Evolutionary conservation across 441 rosid genomes (phyloP).

Genomic region (Adansonia gregorii): DNA sequence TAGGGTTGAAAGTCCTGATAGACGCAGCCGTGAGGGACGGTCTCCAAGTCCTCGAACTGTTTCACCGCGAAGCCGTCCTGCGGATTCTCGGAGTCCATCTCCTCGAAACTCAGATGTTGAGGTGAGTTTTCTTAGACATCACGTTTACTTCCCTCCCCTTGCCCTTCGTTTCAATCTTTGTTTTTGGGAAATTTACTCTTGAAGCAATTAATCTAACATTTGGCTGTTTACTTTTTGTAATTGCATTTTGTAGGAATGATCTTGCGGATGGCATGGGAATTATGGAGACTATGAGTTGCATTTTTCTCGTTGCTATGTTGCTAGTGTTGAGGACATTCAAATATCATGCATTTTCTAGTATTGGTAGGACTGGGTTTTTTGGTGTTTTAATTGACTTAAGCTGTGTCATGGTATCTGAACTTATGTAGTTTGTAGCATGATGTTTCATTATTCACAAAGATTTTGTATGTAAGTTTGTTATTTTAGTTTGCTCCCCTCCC

Average conservation of each 20-base stretch:
- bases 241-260: conserved; percentile 47
- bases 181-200: neutral
- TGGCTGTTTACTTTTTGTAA: conserved; percentile 2
- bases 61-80: conserved; percentile 45
- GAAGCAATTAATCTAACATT: neutral
- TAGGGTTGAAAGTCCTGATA: conserved; percentile 49
- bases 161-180: neutral
- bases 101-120: conserved; percentile 47
- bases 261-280: conserved; percentile 22
- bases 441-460: conserved; percentile 21
- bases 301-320: conserved; percentile 32
- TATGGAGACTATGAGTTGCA: conserved; percentile 29
- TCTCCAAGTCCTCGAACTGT: conserved; percentile 51
- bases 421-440: conserved; percentile 31
- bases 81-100: conserved; percentile 52
- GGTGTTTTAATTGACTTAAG: conserved; percentile 30
- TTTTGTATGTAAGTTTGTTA: conserved; percentile 27
- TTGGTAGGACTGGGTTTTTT: conserved; percentile 45
- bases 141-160: neutral
- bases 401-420: conserved; percentile 27
- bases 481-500: conserved; percentile 7
- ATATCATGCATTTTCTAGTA: conserved; percentile 39
- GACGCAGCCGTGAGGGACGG: conserved; percentile 38
- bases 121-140: conserved; percentile 41
- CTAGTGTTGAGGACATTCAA: conserved; percentile 29